Base-by-base conservation (phyloP, 2,329 filamentous ascomycete genomes). In the Chaetoscypha palmicola region DNA sequence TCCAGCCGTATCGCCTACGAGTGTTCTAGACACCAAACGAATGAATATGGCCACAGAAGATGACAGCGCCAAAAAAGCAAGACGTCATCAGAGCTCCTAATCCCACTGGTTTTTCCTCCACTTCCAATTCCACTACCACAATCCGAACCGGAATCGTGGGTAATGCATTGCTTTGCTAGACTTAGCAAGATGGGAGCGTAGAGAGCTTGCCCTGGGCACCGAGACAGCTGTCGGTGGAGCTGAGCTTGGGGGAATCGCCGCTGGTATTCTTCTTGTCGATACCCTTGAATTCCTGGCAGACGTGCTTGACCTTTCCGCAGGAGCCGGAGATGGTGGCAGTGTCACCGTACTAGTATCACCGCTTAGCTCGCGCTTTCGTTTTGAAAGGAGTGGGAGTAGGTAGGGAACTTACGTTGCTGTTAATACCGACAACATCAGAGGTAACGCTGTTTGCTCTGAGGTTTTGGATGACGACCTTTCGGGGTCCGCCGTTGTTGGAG, bases 371-470 rank as follows among this genome's bases (percentile, higher is more conserved):
- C 24, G n/a, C n/a, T n/a, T n/a, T n/a, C n/a, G n/a, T n/a, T n/a
- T 28, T 7, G 12, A 28, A 7, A 7, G 7, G 24, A 28, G 7
- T 28, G 4, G 11, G 5, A 17, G 19, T 19, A 9, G 3, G 32
- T 2, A 20, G 32, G 12, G 11, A 37, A 17, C 21, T 22, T 37
- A 21, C 19, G 30, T 40, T 48, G 48, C 58, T 59, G 55, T 67
- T 67, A 54, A 67, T 65, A 42, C 64, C 62, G 7, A 55, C 56
- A 34, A 64, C 37, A n/a, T 52, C 50, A 35, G 50, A 32, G 23
- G 51, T 48, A 22, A 60, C 56, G 4, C 46, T 43, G 12, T 54
- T 53, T 46, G 67, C 67, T 31, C 53, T 60, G 47, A 64, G 50
- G 47, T 54, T 55, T 45, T 53, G 46, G 48, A 66, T 45, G 31